Evolutionary conservation across 768 basidiomycete species (phyloP), one percentile per base, ranked within the genome.

Genomic region (Naematelia aurantialba): DNA sequence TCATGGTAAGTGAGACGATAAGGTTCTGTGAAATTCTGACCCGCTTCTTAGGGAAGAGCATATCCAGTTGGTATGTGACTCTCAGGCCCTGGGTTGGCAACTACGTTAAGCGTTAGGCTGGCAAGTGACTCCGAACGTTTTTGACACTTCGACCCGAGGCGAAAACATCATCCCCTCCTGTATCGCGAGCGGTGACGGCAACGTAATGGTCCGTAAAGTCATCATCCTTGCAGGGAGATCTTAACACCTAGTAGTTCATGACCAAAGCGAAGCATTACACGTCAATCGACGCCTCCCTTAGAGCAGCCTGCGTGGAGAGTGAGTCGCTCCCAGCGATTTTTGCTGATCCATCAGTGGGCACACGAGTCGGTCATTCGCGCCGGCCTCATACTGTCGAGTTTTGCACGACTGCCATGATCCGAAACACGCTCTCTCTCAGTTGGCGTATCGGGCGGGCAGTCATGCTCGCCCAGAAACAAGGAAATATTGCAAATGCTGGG

Each of bases 361-460:
- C 82, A 0, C 72, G 75, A 21, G 82, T 81, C 25, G 83, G 82
- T 12, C 45, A 78, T 17, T 81, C 80, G 27, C 76, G 69, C 24
- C 72, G 79, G 3, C 82, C 83, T 3, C 61, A 82, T 3, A 67
- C 71, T 1, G 75, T 77, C 13, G 66, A 70, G 44, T 70, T 80
- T 19, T 69, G 78, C 13, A 68, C 77, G 22, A 66, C 74, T 31
- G 80, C 75, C 34, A 79, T 84, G 46, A 65, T 76, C 10, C 76
- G 79, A 1, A 82, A 81, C 39, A 83, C 82, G 29, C 79, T 84
- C 8, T 85, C 84, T 22, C 79, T 83, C 68, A 82, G 82, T 10
- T 87, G 85, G 85, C 76, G 82, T 49, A 81, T 86, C 24, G 85
- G 85, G 5, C 78, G 83, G 30, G 84, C 84, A 0, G 80, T 85